Base-by-base conservation (phyloP, 805 yeast genomes). In the Lipomyces sp. region DNA sequence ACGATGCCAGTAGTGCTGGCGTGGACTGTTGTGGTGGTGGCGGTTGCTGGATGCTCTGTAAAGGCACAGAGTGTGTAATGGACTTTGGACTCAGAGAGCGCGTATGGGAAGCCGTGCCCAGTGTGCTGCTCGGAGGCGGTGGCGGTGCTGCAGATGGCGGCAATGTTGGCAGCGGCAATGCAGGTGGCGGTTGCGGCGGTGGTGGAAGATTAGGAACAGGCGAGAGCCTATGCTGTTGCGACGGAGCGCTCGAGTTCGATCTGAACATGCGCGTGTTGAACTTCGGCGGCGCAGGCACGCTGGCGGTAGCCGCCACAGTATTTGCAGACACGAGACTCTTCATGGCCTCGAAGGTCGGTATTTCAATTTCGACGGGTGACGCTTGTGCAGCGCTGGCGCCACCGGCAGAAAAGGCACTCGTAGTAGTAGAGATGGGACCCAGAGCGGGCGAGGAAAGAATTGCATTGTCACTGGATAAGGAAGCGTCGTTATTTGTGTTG, bases 301-400 rank as follows among this genome's bases (percentile, higher is more conserved):
- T 24, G 49, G 60, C 16, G 57, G 61, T 8, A 57, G 60, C 26
- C 28, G 64, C 47, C 21, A 47, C 38, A 8, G 59, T 16, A 7
- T 51, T 44, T 18, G 60, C 50, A 24, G 53, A 37, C 24, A 37
- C 51, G 47, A 58, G 36, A 41, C 51, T 53, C 40, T 59, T 46
- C 56, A 63, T 47, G 31, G 55, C 59, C 38, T 63, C 66, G 42
- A 62, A 55, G 13, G 63, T 57, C 8, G 66, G 67, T 19, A 63
- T 61, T 41, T 63, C 66, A 33, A 63, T 62, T 45, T 55, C 59
- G 50, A 58, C 62, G 13, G 64, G 57, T 16, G 63, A 57, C 8
- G 63, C 23, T 5, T 18, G 28, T 11, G n/a, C 18, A 53, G 45
- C 28, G 45, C 18, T n/a, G 37, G 5, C 41, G 26, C 26, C 33